These are phyloP conservation scores for Calonectria montana DNA, from an alignment of 2,329 filamentous ascomycete genomes.

Conservation along the genomic window DNA sequence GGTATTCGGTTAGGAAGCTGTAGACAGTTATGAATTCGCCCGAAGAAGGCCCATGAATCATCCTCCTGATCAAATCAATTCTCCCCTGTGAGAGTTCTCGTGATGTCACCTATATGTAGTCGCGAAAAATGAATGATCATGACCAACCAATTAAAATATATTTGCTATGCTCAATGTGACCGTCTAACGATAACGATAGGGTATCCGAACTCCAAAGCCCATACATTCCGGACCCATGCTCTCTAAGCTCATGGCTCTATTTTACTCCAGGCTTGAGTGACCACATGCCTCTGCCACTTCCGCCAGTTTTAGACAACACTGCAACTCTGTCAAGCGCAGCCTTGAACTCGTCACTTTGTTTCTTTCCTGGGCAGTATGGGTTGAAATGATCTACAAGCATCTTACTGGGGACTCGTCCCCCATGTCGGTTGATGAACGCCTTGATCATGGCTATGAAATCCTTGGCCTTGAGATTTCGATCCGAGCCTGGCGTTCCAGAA, in stretches of 20 bases:
- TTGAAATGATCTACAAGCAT: slow-evolving; percentile 93
- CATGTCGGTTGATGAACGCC: slow-evolving; percentile 81
- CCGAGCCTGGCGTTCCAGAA: slow-evolving; percentile 55
- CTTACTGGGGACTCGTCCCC: slow-evolving; percentile 83
- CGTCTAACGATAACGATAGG: not conserved
- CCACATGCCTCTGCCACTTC: slow-evolving; percentile 66
- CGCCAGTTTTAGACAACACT: slow-evolving; percentile 70
- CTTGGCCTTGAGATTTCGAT: slow-evolving; percentile 60
- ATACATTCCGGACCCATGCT: not conserved
- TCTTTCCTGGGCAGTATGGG: slow-evolving; percentile 73
- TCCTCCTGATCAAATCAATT: slow-evolving; percentile 47
- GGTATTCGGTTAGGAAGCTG: slow-evolving; percentile 46
- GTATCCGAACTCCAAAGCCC: slow-evolving; percentile 29
- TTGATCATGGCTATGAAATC: slow-evolving; percentile 80
- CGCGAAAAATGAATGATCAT: slow-evolving; percentile 27
- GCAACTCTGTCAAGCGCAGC: slow-evolving; percentile 82
- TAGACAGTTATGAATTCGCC: slow-evolving; percentile 58
- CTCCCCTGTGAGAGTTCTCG: slow-evolving; percentile 30
- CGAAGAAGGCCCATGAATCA: slow-evolving; percentile 56
- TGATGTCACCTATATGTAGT: slow-evolving; percentile 24
- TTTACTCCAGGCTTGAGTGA: slow-evolving; percentile 53
- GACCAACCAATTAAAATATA: slow-evolving; percentile 4
- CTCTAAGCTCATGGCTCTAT: slow-evolving; percentile 22
- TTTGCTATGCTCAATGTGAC: not conserved
- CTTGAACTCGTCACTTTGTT: slow-evolving; percentile 83